Base-by-base conservation (phyloP, 139 green algal genomes). In the Pseudopediastrum boryanum region DNA sequence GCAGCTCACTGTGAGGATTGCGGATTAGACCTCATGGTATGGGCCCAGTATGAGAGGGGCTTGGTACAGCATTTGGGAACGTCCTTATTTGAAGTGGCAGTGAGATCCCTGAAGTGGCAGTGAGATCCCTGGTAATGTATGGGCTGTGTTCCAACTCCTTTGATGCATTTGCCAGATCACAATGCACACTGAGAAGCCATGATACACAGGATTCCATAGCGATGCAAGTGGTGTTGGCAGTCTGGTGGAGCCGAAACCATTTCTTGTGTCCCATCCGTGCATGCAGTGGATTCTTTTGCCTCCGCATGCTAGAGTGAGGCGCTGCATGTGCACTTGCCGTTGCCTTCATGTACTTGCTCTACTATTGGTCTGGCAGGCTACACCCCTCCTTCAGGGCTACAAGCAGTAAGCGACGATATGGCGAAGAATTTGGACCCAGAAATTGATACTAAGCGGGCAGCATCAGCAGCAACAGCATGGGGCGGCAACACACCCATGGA, bases 401-500 rank as follows among this genome's bases (percentile, higher is more conserved):
- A 72, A 48, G 36, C 75, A 9, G 46, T 77, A 13, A 78, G 70
- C 0, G 70, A 86, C 31, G 51, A 81, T 23, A 23, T 86, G 25
- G 80, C 83, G 3, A 83, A 85, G 59, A 80, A 74, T 25, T 51
- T 83, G 6, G 92, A 97, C 51, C 86, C 90, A 1, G 92, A 97
- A 29, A 97, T 97, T 50, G 94, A 95, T 62, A 64, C 76, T 29
- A 96, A 94, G 82, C 87, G 94, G 3, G 85, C 85, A 0, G 90
- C 87, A n/a, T 88, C 91, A 1, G 93, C 89, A 10, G 80, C 85
- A n/a, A 59, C 86, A 39, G 95, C 95, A 1, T 98, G 94, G 94
- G 91, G 87, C 9, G 80, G 64, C 13, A 23, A 27, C 21, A 36
- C 50, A 10, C 69, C 79, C 3, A 77, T n/a, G 0, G 54, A 67